phyloP scores from a whole-genome alignment of 2,329 filamentous ascomycete genomes.

The Cladophialophora carrionii region DNA sequence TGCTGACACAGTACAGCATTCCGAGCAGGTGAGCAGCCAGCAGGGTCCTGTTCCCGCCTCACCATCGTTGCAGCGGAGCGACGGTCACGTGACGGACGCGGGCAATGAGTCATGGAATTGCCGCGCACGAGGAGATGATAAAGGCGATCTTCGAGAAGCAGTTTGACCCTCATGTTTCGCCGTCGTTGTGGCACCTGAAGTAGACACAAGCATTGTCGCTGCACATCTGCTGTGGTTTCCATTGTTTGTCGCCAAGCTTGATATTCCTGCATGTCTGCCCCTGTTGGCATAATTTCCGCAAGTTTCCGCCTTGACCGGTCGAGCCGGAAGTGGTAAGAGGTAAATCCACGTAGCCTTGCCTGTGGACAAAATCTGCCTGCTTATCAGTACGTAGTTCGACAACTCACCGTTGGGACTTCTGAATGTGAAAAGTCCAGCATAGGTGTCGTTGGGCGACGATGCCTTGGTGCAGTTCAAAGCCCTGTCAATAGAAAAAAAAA shows the following conservation, averaged over 20 bases:
- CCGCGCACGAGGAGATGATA: not conserved
- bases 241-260: not conserved
- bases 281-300: constrained; percentile 30
- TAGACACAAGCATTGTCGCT: not conserved
- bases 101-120: not conserved
- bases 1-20: not conserved
- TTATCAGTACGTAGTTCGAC: not conserved
- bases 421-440: not conserved
- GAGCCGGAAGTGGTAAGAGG: constrained; percentile 18
- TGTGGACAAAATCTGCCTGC: not conserved
- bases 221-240: not conserved
- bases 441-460: not conserved
- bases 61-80: not conserved
- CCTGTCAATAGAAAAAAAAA: not conserved
- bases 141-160: not conserved
- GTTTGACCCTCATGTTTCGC: not conserved
- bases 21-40: not conserved
- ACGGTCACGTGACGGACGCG: not conserved
- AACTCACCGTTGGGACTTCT: not conserved
- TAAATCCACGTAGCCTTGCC: constrained; percentile 9
- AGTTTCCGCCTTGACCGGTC: constrained; percentile 31
- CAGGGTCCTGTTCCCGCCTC: too few relatives aligned
- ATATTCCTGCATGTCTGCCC: constrained; percentile 12
- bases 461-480: not conserved
- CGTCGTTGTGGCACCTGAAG: not conserved